Base-by-base conservation (phyloP, 176 grass and related monocot genomes). In the Microstegium vimineum region DNA sequence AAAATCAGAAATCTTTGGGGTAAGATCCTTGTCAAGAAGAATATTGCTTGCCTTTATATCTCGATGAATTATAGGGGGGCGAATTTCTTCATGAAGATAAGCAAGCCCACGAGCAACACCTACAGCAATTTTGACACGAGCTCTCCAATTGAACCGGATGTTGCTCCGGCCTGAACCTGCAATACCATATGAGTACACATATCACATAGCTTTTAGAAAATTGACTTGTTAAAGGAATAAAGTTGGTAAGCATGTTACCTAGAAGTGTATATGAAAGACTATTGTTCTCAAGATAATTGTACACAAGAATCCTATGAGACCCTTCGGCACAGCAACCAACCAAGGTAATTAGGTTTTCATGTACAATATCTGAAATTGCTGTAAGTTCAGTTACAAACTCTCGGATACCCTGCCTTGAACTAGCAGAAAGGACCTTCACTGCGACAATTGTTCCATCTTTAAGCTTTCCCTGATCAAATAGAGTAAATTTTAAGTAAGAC, bases 41-140 rank as follows among this genome's bases (percentile, higher is more conserved):
- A 97, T 91, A 66, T 94, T 97, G 78, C 94, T 90, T 35, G 94
- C 94, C 72, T 97, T 97, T 81, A 97, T 97, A 73, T 97, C 94
- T n/a, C 91, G 81, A 74, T 97, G 94, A 66, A 97, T 90, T 79
- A 97, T 88, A 52, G 62, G 87, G 22, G 91, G 89, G 3, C 4
- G 72, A 16, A 89, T 78, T 87, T 90, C 92, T 33, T 97, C 91
- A 34, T 97, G 94, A 79, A 97, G 94, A 81, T 88, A 94, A 57
- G 76, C 82, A 79, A 97, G 91, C 3, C 94, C 91, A 68, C 64
- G 89, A 54, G 94, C 91, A 84, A 94, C 62, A 72, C 94, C 94
- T 74, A 89, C n/a, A 51, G 67, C 71, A 70, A 97, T 89, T 78
- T 97, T 97, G 5, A 90, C 82, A n/a, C 89, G 87, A 22, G 83